Base-by-base conservation (phyloP, 306 rosid species). In the Mucuna pruriens region DNA sequence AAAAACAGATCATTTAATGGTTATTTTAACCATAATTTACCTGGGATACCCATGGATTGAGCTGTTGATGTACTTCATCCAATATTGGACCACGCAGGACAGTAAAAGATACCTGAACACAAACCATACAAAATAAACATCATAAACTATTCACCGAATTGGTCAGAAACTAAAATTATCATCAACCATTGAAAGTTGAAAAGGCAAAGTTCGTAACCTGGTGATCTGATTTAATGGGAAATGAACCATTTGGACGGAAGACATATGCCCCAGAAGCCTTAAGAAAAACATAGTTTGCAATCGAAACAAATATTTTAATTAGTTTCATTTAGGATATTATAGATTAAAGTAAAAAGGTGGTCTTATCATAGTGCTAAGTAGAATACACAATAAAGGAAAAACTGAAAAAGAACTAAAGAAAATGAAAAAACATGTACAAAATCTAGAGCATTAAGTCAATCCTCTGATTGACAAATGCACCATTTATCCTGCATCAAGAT, bases 261-360 rank as follows among this genome's bases (percentile, higher is more conserved):
- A 89, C 83, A 10, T 89, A 86, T 44, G 92, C 92, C 66, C 92
- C 92, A 15, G 92, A 89, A 71, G 92, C 87, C 90, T 83, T 65
- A 29, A 58, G 40, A 54, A 38, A 74, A 48, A 45, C 5, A 29
- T 25, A 67, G 74, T 57, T 29, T 16, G 40, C 69, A 48, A 80
- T 77, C 36, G 63, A 26, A 76, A 65, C 22, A 60, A 49, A 78
- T 52, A 51, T 82, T 74, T 48, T 58, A 16, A 45, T 33, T 49
- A 49, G 46, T 34, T 34, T 68, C 13, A 63, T 71, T 75, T 34
- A 58, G 60, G 76, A 63, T 19, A n/a, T 8, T 39, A 60, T 40
- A 16, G 57, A 63, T 40, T 52, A 31, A 76, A 80, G 39, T 49
- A 65, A 45, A 55, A 39, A 22, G 17, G 64, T 61, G 58, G 39